Conservation (phyloP, 345 rosid species). For the Abelmoschus esculentus region DNA sequence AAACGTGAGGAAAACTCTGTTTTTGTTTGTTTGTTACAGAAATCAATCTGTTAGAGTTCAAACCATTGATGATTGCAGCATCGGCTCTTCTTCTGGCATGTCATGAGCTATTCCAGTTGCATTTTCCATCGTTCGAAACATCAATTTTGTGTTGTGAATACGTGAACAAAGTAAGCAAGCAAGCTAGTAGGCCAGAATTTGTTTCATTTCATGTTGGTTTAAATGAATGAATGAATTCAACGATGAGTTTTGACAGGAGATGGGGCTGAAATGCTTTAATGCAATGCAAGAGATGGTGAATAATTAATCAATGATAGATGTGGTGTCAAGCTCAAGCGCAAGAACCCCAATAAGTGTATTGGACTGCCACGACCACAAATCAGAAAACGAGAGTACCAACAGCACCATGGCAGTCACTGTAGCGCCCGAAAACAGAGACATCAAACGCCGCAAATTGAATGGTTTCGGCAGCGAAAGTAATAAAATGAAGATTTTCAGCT, state of each 20-base stretch:
- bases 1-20: not conserved
- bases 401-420: not conserved
- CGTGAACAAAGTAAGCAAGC: constrained; percentile 35
- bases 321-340: constrained; percentile 28
- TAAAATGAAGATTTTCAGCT: constrained; percentile 16
- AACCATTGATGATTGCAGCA: constrained; percentile 55
- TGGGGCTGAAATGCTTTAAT: constrained; percentile 27
- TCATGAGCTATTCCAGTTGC: constrained; percentile 47
- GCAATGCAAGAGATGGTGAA: constrained; percentile 38
- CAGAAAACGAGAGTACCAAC: constrained; percentile 26
- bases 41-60: constrained; percentile 43
- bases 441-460: constrained; percentile 22
- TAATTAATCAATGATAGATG: constrained; percentile 23
- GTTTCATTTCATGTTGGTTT: not conserved
- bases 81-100: constrained; percentile 48
- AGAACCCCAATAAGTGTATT: constrained; percentile 40
- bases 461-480: constrained; percentile 13
- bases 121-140: constrained; percentile 27
- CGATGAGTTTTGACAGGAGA: constrained; percentile 25
- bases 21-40: constrained; percentile 27
- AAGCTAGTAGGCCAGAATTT: not conserved
- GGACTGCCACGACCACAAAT: constrained; percentile 28
- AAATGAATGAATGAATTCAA: not conserved
- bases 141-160: constrained; percentile 29
- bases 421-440: constrained; percentile 19